A percentile compares a stretch with the other conserved stretches of the same genome.
Conservation (phyloP, 306 rosid species). For the Pterocarpus macrocarpus region DNA sequence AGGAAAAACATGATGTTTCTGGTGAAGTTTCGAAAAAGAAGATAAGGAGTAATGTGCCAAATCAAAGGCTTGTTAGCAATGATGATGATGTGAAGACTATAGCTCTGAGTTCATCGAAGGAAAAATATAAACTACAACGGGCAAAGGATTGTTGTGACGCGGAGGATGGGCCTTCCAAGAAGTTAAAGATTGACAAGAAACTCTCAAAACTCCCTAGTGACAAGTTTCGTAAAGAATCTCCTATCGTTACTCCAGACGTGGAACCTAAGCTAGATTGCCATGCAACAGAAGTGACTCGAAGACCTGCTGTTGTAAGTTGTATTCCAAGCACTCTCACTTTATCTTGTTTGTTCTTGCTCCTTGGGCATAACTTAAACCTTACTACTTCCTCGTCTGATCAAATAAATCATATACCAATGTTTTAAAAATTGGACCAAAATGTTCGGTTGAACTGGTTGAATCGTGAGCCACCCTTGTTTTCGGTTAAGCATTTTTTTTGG, state of each 20-base stretch:
- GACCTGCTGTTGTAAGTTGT: constrained; percentile 71
- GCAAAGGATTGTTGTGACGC: constrained; percentile 43
- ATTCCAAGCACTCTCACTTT: constrained; percentile 48
- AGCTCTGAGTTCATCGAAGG: constrained; percentile 39
- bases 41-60: constrained; percentile 32
- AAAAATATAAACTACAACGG: constrained; percentile 33
- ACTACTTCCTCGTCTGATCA: constrained; percentile 20
- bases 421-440: background rate
- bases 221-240: constrained; percentile 54
- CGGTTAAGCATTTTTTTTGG: background rate
- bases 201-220: constrained; percentile 39
- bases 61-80: constrained; percentile 27
- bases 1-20: constrained; percentile 51
- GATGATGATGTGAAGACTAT: constrained; percentile 42
- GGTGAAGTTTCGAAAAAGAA: constrained; percentile 44
- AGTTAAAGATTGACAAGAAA: constrained; percentile 54
- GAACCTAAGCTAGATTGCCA: constrained; percentile 48
- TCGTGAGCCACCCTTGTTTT: background rate
- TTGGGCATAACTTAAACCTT: constrained; percentile 36
- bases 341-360: constrained; percentile 45
- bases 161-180: constrained; percentile 60
- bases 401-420: background rate
- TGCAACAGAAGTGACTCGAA: constrained; percentile 58
- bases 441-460: background rate
- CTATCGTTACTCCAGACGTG: constrained; percentile 26